phyloP scores from a whole-genome alignment of 176 grass and related monocot species.

The Oryza punctata region DNA sequence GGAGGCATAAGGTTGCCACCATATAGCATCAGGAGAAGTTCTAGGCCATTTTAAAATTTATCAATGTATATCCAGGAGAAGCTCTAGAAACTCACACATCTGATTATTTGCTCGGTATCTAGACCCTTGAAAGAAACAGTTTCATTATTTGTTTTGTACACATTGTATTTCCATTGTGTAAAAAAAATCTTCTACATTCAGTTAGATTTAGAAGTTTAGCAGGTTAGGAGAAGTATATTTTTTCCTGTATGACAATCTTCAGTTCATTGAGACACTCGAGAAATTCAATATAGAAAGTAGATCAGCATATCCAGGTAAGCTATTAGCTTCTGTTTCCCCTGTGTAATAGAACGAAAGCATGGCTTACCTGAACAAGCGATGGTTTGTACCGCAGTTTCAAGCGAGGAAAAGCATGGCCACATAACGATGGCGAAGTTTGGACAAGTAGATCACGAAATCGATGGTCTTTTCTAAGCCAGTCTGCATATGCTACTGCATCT shows the following conservation, averaged over 20 bases:
- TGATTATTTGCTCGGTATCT: not conserved
- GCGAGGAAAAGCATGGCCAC: conserved; percentile 83
- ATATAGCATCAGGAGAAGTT: not conserved
- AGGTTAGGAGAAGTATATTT: not conserved
- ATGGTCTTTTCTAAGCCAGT: conserved; percentile 70
- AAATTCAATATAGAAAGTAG: not conserved
- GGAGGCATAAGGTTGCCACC: not conserved
- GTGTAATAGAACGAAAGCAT: not conserved
- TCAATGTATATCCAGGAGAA: too few relatives aligned
- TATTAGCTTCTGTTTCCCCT: conserved; percentile 12
- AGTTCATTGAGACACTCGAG: not conserved
- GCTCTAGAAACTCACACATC: too few relatives aligned
- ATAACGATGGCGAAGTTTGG: conserved; percentile 59
- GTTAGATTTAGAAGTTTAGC: not conserved
- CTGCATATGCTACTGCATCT: conserved; percentile 73
- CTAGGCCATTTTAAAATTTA: not conserved
- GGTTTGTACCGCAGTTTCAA: conserved; percentile 85
- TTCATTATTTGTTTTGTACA: not conserved
- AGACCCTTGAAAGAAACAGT: not conserved
- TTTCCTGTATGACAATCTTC: not conserved
- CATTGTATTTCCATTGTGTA: not conserved
- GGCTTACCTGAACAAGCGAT: conserved; percentile 86
- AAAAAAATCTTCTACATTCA: not conserved
- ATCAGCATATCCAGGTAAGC: not conserved
- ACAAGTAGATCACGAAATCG: conserved; percentile 81